Percentiles rank a stretch among this genome's conserved stretches.
These are phyloP conservation scores for Talaromyces thailandensis DNA, from an alignment of 495 filamentous ascomycete genomes.

Conservation along the genomic window DNA sequence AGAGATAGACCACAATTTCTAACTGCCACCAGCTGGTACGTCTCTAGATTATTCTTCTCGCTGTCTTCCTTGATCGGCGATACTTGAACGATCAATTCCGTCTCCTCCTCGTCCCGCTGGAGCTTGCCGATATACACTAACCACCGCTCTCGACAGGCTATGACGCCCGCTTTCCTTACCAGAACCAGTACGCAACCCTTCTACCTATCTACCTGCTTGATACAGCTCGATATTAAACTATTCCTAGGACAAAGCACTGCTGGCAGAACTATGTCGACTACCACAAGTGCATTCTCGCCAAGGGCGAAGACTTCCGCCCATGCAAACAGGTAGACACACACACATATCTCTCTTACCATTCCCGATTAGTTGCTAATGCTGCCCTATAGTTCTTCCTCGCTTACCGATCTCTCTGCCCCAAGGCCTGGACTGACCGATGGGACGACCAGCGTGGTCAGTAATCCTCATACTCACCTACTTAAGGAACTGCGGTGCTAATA, in stretches of 20 bases:
- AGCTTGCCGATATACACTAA: background rate
- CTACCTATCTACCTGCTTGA: background rate
- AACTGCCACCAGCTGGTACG: conserved; percentile 39
- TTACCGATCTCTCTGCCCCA: conserved; percentile 95
- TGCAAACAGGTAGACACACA: conserved; percentile 73
- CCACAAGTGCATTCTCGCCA: conserved; percentile 97
- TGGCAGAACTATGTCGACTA: conserved; percentile 99
- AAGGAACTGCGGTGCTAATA: background rate
- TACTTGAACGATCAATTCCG: background rate
- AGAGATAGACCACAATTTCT: conserved; percentile 34
- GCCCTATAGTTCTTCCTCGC: conserved; percentile 75
- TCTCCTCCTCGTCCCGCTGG: background rate
- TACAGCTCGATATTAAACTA: conserved; percentile 7
- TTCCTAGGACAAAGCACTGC: conserved; percentile 68
- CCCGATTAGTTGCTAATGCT: background rate
- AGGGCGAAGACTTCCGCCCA: conserved; percentile 97
- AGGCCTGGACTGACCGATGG: conserved; percentile 90
- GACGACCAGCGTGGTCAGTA: conserved; percentile 90
- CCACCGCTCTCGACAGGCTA: conserved; percentile 53
- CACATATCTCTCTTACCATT: background rate
- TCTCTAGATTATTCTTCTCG: conserved; percentile 3
- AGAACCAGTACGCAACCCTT: conserved; percentile 66
- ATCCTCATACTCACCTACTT: conserved; percentile 8
- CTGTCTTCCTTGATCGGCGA: background rate
- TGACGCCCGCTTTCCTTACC: conserved; percentile 97